Conservation (phyloP, 306 rosid species). For the Glycine latifolia region DNA sequence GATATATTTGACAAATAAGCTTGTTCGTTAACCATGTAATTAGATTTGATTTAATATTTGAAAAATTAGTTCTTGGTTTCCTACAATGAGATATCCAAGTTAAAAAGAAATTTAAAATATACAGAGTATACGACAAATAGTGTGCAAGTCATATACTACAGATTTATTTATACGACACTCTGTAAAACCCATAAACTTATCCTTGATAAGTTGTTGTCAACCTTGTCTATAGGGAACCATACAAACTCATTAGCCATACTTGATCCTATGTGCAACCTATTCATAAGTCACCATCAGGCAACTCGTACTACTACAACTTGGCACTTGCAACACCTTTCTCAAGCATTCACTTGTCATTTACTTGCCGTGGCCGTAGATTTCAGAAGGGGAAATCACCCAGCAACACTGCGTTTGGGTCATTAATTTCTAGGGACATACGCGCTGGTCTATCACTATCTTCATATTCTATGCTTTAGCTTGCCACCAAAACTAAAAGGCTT, state of each 20-base stretch:
- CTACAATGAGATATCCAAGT: too few species aligned
- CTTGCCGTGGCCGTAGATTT: not conserved
- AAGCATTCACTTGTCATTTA: conserved; percentile 16
- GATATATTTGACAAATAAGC: too few species aligned
- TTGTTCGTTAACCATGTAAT: too few species aligned
- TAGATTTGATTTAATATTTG: too few species aligned
- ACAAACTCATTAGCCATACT: not conserved
- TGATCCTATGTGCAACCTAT: conserved; percentile 51
- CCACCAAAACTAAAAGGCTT: not conserved
- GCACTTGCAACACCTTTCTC: not conserved
- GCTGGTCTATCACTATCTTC: conserved; percentile 2
- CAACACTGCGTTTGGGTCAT: not conserved
- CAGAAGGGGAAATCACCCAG: not conserved
- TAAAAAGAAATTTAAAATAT: too few species aligned
- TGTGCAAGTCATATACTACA: too few species aligned
- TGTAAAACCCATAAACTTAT: not conserved
- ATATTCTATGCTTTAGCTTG: not conserved
- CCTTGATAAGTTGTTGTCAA: not conserved
- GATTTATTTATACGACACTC: not conserved
- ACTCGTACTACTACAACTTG: not conserved
- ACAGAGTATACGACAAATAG: too few species aligned
- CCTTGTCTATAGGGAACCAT: conserved; percentile 16
- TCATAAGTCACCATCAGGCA: conserved; percentile 43
- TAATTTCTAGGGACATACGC: not conserved
- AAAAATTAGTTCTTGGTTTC: too few species aligned